Conservation (phyloP, 1,284 basidiomycete genomes). For the Melanopsichium pennsylvanicum region DNA sequence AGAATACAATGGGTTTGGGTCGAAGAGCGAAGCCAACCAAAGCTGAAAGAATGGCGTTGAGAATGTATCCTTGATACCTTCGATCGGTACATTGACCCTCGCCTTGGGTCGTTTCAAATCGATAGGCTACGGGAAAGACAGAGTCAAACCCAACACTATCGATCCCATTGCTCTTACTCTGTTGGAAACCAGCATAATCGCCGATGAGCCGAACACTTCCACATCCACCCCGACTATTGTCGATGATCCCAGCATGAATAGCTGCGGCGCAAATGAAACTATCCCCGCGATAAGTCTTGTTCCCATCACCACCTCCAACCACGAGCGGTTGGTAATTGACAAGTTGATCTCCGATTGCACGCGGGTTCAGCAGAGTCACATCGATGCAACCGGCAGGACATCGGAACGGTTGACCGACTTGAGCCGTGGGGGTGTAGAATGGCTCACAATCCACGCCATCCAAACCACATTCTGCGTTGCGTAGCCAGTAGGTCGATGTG, state of each 20-base stretch:
- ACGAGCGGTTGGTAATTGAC: slow-evolving; percentile 77
- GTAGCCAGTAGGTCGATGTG: slow-evolving; percentile 63
- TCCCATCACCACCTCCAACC: slow-evolving; percentile 75
- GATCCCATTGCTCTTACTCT: slow-evolving; percentile 74
- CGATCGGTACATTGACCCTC: slow-evolving; percentile 75
- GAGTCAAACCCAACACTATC: slow-evolving; percentile 77
- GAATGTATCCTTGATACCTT: slow-evolving; percentile 68
- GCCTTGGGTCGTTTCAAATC: slow-evolving; percentile 67
- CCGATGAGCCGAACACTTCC: slow-evolving; percentile 76
- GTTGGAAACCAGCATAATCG: slow-evolving; percentile 76
- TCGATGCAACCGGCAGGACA: slow-evolving; percentile 79
- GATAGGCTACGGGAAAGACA: slow-evolving; percentile 75
- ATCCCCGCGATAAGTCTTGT: slow-evolving; percentile 75
- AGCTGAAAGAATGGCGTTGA: slow-evolving; percentile 68
- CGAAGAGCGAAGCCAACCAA: slow-evolving; percentile 79
- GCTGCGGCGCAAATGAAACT: slow-evolving; percentile 85
- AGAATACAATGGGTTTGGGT: slow-evolving; percentile 74
- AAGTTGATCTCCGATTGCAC: slow-evolving; percentile 76
- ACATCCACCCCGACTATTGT: slow-evolving; percentile 77
- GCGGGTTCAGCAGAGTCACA: slow-evolving; percentile 77
- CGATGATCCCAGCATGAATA: slow-evolving; percentile 75
- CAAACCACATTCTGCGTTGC: slow-evolving; percentile 73
- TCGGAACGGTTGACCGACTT: slow-evolving; percentile 72
- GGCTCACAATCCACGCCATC: slow-evolving; percentile 76
- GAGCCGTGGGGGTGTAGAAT: slow-evolving; percentile 71